Percentiles rank a stretch among this genome's conserved stretches.
These are phyloP conservation scores for Cyclotella sp. DNA, from an alignment of 108 stramenopile genomes.

Conservation along the genomic window DNA sequence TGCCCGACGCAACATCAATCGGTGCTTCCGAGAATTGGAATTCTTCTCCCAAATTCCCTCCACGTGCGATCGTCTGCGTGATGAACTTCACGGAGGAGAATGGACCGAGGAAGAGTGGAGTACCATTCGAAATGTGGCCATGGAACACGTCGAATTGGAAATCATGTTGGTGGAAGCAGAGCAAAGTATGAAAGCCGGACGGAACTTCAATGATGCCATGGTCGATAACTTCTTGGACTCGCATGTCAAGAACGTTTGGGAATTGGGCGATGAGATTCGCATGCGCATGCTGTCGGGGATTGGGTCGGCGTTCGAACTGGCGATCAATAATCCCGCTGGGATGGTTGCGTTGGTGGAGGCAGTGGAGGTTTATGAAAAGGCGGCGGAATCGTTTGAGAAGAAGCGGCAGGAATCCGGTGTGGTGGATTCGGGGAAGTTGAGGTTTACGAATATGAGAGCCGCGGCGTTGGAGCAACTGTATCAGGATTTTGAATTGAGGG, in stretches of 20 bases:
- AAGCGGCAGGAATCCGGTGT: constrained; percentile 51
- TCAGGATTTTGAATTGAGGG: constrained; percentile 83
- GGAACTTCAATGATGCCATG: constrained; percentile 63
- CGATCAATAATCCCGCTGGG: constrained; percentile 84
- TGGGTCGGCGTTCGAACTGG: constrained; percentile 83
- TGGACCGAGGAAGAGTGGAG: constrained; percentile 89
- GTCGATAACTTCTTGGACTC: constrained; percentile 83
- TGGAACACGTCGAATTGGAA: constrained; percentile 90
- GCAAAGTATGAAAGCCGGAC: constrained; percentile 75
- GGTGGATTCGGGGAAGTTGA: constrained; percentile 51
- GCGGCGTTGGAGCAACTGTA: constrained; percentile 85
- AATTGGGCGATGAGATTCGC: constrained; percentile 90
- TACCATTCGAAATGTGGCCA: constrained; percentile 76
- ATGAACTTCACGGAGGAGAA: constrained; percentile 81
- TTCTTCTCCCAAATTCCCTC: constrained; percentile 87
- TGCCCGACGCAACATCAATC: constrained; percentile 80
- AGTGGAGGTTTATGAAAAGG: constrained; percentile 87
- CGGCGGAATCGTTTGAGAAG: constrained; percentile 76
- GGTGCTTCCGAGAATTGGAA: constrained; percentile 86
- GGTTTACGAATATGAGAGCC: constrained; percentile 89
- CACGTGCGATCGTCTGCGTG: constrained; percentile 86
- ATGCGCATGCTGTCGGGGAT: constrained; percentile 82
- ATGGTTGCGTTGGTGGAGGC: constrained; percentile 92
- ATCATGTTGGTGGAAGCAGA: constrained; percentile 90
- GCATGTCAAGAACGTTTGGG: constrained; percentile 94